Conservation (phyloP, 108 stramenopile genomes). For the Skeletonema menzelii region DNA sequence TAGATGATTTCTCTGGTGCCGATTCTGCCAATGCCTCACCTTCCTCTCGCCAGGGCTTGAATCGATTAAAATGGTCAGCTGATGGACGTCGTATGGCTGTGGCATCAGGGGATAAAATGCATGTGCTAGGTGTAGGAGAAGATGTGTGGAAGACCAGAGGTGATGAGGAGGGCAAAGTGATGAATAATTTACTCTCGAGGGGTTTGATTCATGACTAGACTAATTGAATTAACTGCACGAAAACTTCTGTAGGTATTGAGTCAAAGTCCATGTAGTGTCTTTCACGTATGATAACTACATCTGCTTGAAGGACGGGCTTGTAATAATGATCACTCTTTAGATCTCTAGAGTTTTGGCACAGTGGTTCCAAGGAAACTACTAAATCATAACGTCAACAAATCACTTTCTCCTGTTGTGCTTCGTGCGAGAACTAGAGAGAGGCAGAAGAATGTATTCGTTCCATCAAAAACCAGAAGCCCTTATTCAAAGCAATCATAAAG, state of each 20-base stretch:
- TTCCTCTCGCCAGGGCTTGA: constrained; percentile 53
- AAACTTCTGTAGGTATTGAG: neutral
- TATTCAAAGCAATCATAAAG: too few species aligned
- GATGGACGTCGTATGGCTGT: constrained; percentile 84
- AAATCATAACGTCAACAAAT: too few species aligned
- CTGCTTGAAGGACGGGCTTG: too few species aligned
- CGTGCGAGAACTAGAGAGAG: too few species aligned
- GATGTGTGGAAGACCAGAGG: constrained; percentile 72
- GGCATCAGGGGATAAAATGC: constrained; percentile 74
- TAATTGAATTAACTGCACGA: neutral
- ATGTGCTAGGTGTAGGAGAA: constrained; percentile 77
- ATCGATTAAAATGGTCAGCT: constrained; percentile 78
- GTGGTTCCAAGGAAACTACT: too few species aligned
- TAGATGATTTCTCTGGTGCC: constrained; percentile 23
- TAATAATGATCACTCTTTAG: too few species aligned
- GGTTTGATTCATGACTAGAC: constrained; percentile 55
- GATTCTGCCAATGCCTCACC: neutral
- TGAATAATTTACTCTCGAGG: constrained; percentile 65
- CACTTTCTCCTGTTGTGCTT: too few species aligned
- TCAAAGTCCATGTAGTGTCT: too few species aligned
- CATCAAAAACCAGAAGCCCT: too few species aligned
- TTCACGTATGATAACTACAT: neutral
- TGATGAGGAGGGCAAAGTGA: constrained; percentile 72
- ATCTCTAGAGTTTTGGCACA: too few species aligned
- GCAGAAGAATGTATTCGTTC: too few species aligned